A percentile compares a stretch with the other conserved stretches of the same genome.
Conservation (phyloP, 2,329 filamentous ascomycete species). For the Huntiella moniliformis region DNA sequence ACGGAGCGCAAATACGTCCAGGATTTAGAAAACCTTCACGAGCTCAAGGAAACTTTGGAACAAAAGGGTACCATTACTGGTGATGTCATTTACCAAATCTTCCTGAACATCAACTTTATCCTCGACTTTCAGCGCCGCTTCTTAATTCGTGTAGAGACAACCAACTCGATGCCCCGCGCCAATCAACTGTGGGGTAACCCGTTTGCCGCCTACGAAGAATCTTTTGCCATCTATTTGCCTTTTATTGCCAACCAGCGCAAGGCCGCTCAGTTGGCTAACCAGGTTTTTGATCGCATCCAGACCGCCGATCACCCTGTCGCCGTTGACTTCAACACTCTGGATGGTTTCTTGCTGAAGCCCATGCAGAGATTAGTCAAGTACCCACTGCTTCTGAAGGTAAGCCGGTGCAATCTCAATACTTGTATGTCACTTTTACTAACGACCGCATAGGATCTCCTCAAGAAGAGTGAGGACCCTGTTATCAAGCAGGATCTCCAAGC, state of each 20-base stretch:
- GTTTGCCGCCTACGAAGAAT: conserved; percentile 67
- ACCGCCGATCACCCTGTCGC: conserved; percentile 62
- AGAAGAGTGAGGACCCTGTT: conserved; percentile 61
- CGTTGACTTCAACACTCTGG: conserved; percentile 68
- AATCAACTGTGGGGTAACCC: conserved; percentile 90
- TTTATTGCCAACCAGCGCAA: conserved; percentile 95
- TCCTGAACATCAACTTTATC: conserved; percentile 86
- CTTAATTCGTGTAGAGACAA: conserved; percentile 86
- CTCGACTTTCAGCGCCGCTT: conserved; percentile 92
- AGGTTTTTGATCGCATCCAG: conserved; percentile 73
- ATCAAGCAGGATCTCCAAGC: conserved; percentile 51
- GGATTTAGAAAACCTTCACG: conserved; percentile 83
- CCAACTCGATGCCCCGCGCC: conserved; percentile 59
- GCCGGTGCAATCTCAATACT: conserved; percentile 12
- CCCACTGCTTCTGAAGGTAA: conserved; percentile 67
- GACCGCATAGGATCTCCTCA: conserved; percentile 52
- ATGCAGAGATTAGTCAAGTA: conserved; percentile 95
- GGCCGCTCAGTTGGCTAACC: conserved; percentile 66
- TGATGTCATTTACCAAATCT: conserved; percentile 83
- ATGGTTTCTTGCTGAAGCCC: conserved; percentile 85
- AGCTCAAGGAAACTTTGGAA: conserved; percentile 76
- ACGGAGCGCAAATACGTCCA: conserved; percentile 97
- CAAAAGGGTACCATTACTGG: conserved; percentile 75
- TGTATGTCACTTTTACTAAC: conserved; percentile 15
- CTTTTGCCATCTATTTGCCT: conserved; percentile 83